Evolutionary conservation across 371 early-diverging fungal species (phyloP), one percentile per base, ranked within the genome.

Genomic region (Lichtheimia corymbifera): DNA sequence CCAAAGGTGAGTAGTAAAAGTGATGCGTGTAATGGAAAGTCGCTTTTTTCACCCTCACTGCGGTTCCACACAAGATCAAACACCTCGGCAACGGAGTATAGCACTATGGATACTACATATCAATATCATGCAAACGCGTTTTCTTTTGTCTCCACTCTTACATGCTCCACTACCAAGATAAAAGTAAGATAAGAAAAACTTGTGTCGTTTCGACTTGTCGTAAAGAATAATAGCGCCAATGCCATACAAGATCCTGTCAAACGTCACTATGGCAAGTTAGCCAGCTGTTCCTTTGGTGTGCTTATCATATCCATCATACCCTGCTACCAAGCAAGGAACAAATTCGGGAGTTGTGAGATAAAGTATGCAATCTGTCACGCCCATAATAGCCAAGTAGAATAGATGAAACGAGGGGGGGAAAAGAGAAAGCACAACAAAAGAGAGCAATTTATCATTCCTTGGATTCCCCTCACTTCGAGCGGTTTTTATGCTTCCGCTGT

Each of bases 151-250:
- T 5, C 18, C 12, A 3, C 42, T 45, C 61, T 61, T 53, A 61
- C 61, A 18, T 35, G 42, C 54, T 17, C 52, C 50, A 7, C 17
- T 30, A 3, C 53, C 61, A 17, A 61, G 30, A 28, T 61, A 61
- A 61, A 61, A 61, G 50, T 61, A 61, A 9, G 61, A 50, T 18
- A 61, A 43, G 28, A 61, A 61, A 35, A 61, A 61, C 61, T 61
- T 61, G 43, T 61, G 44, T 28, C 53, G 53, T 27, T 53, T 53
- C 12, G 61, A 44, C 30, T 53, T 51, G 42, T 61, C 61, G 18
- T 43, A 54, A 12, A 61, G 14, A 43, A 44, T 17, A 14, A 61
- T 53, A 3, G 61, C 53, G 1, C 61, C 61, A 15, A 53, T 24
- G 11, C 61, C 61, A 25, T 61, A 61, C 1, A 61, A 30, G 15